Evolutionary conservation across 148 eudicot genomes (phyloP).

Genomic region (Polygonum maritimum): DNA sequence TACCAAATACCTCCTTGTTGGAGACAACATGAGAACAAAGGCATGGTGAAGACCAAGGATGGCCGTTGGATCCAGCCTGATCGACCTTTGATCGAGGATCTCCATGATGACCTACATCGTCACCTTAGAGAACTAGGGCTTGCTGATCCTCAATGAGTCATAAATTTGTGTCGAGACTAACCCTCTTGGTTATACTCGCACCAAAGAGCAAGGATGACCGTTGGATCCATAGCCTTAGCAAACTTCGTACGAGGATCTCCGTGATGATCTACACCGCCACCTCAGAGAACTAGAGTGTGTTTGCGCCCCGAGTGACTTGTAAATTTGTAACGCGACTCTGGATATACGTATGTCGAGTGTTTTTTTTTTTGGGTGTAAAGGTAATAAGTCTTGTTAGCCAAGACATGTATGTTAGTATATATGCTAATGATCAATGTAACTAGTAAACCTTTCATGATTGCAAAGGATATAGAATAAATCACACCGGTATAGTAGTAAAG

Average conservation of each 20-base stretch:
- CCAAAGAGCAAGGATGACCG: constrained; percentile 33
- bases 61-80: constrained; percentile 58
- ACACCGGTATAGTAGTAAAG: neutral
- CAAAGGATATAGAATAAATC: neutral
- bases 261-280: constrained; percentile 29
- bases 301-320: neutral
- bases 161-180: too few relatives aligned
- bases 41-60: constrained; percentile 36
- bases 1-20: constrained; percentile 46
- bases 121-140: constrained; percentile 35
- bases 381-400: neutral
- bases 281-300: constrained; percentile 27
- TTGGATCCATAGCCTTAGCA: constrained; percentile 54
- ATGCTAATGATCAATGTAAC: neutral
- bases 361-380: neutral
- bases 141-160: too few relatives aligned
- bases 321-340: neutral
- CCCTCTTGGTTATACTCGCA: too few relatives aligned
- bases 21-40: constrained; percentile 56
- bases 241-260: constrained; percentile 36
- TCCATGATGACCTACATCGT: constrained; percentile 31
- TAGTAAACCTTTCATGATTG: neutral
- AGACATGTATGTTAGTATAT: neutral
- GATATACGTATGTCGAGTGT: neutral
- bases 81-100: constrained; percentile 34